Evolutionary conservation across 2,329 filamentous ascomycete species (phyloP).

Genomic region (Claviceps sp.): DNA sequence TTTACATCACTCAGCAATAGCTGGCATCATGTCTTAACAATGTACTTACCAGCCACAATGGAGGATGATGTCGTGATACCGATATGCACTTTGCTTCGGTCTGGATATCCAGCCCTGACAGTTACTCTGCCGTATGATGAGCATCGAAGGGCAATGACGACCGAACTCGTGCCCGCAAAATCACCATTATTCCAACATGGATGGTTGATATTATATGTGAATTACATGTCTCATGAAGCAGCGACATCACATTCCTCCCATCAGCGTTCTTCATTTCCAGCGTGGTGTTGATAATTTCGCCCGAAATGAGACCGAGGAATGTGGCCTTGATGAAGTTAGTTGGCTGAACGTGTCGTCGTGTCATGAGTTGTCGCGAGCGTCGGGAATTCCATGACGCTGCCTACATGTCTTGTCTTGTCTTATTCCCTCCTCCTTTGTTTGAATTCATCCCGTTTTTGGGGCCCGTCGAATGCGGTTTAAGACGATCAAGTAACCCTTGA

Average conservation of each 20-base stretch:
- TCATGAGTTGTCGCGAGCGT: not conserved
- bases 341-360: not conserved
- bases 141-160: not conserved
- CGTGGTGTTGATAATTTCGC: not conserved
- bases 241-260: not conserved
- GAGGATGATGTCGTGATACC: too few relatives aligned
- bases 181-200: too few relatives aligned
- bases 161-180: not conserved
- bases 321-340: not conserved
- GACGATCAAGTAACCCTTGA: not conserved
- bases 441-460: not conserved
- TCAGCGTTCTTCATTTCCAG: not conserved
- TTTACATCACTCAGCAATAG: too few relatives aligned
- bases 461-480: not conserved
- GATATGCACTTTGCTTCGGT: too few relatives aligned
- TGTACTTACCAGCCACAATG: too few relatives aligned
- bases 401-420: not conserved
- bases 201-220: too few relatives aligned
- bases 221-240: not conserved
- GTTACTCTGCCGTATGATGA: not conserved
- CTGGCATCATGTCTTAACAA: too few relatives aligned
- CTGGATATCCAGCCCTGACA: too few relatives aligned
- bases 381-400: not conserved
- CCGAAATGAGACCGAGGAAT: not conserved
- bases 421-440: not conserved